These are phyloP conservation scores for Cenchrus purpureus DNA, from an alignment of 176 grass and related monocot genomes.

Conservation along the genomic window DNA sequence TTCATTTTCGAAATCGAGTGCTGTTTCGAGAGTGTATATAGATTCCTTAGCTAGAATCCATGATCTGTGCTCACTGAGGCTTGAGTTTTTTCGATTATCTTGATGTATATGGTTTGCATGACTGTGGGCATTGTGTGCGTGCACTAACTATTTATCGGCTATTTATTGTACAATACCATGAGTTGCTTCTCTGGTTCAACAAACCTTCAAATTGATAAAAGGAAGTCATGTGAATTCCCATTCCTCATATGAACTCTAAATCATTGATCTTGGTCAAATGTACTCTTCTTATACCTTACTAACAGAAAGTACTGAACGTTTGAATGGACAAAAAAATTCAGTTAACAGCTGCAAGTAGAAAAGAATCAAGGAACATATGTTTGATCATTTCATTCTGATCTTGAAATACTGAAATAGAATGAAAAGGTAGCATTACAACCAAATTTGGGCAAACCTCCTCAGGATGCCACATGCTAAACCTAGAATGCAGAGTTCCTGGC, in stretches of 20 bases:
- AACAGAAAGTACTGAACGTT: neutral
- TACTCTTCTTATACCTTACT: neutral
- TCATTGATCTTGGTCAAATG: neutral
- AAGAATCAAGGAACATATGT: neutral
- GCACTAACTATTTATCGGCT: slow-evolving; percentile 29
- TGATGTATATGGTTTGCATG: slow-evolving; percentile 47
- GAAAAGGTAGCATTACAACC: neutral
- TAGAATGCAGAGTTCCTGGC: neutral
- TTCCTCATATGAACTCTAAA: neutral
- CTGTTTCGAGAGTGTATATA: slow-evolving; percentile 43
- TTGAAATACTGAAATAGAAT: neutral
- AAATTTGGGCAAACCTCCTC: neutral
- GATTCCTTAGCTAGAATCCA: slow-evolving; percentile 3
- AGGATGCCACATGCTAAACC: neutral
- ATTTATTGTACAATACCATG: slow-evolving; percentile 40
- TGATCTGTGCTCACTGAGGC: slow-evolving; percentile 31
- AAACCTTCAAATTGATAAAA: slow-evolving; percentile 35
- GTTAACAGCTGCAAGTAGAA: neutral
- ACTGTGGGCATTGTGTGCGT: slow-evolving; percentile 9
- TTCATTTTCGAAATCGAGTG: slow-evolving; percentile 5
- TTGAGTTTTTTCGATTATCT: slow-evolving; percentile 36
- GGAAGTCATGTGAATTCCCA: neutral
- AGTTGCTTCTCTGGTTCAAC: slow-evolving; percentile 4
- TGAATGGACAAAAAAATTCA: neutral
- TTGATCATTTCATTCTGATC: neutral